Conservation (phyloP, 139 green algal genomes). For the Picochlorum sp. region DNA sequence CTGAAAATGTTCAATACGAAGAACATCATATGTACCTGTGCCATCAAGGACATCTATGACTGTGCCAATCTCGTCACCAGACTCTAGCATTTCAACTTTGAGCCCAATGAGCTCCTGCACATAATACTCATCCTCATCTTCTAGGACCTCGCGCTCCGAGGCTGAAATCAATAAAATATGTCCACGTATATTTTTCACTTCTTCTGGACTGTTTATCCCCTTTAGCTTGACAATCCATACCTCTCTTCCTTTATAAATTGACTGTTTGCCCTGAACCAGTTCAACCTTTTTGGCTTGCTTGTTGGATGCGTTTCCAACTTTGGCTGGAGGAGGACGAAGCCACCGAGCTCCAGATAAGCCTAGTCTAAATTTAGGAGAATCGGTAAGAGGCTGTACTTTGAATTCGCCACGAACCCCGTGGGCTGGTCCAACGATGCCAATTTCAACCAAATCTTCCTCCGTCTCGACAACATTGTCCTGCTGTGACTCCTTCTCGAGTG, state of each 20-base stretch:
- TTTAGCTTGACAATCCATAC: slow-evolving; percentile 38
- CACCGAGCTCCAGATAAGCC: slow-evolving; percentile 15
- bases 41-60: slow-evolving; percentile 34
- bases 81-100: slow-evolving; percentile 11
- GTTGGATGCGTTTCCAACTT: slow-evolving; percentile 8
- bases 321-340: slow-evolving; percentile 13
- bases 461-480: not conserved
- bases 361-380: slow-evolving; percentile 36
- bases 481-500: not conserved
- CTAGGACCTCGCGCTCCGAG: slow-evolving; percentile 8
- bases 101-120: slow-evolving; percentile 27
- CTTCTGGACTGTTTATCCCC: slow-evolving; percentile 23
- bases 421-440: slow-evolving; percentile 24
- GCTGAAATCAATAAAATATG: slow-evolving; percentile 23
- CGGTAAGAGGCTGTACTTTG: slow-evolving; percentile 35
- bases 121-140: slow-evolving; percentile 47
- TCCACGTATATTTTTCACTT: slow-evolving; percentile 14
- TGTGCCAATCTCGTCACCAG: slow-evolving; percentile 12
- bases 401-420: slow-evolving; percentile 43
- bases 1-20: slow-evolving; percentile 16
- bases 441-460: slow-evolving; percentile 24
- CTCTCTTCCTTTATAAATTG: slow-evolving; percentile 22
- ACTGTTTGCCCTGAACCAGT: slow-evolving; percentile 15
- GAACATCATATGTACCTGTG: slow-evolving; percentile 32
- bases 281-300: slow-evolving; percentile 1